Evolutionary conservation across 257 asterid genomes (phyloP).

Genomic region (Rehmannia glutinosa): DNA sequence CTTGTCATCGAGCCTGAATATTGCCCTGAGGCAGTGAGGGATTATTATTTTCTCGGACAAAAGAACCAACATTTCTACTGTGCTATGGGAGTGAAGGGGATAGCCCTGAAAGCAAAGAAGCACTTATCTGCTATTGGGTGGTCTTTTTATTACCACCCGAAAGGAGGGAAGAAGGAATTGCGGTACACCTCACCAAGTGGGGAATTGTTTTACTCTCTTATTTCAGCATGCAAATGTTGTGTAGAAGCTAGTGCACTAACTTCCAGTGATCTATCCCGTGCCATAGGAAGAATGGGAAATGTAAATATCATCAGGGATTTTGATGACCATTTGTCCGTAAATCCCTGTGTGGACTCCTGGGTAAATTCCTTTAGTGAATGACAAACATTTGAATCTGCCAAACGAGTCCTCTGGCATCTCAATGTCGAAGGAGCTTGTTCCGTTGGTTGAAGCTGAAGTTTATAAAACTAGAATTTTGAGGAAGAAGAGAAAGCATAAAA

Average conservation of each 20-base stretch:
- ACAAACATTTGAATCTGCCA: constrained; percentile 2
- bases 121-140: constrained; percentile 72
- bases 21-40: constrained; percentile 57
- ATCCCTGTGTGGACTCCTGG: constrained; percentile 19
- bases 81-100: background rate
- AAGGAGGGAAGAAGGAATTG: constrained; percentile 24
- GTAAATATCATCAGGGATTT: constrained; percentile 5
- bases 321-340: constrained; percentile 11
- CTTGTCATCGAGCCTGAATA: constrained; percentile 31
- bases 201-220: constrained; percentile 41
- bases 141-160: constrained; percentile 24
- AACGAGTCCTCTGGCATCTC: constrained; percentile 13
- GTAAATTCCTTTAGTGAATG: background rate
- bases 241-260: constrained; percentile 8
- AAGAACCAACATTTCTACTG: background rate
- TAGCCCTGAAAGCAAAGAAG: constrained; percentile 41
- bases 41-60: constrained; percentile 16
- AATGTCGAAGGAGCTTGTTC: constrained; percentile 23
- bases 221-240: constrained; percentile 47
- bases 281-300: constrained; percentile 5
- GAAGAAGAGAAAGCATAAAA: constrained; percentile 32
- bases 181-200: constrained; percentile 54
- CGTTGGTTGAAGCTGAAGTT: constrained; percentile 20
- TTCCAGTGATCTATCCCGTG: background rate
- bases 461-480: constrained; percentile 16